Evolutionary conservation across 305 asterid genomes (phyloP).

Genomic region (Fraxinus latifolia): DNA sequence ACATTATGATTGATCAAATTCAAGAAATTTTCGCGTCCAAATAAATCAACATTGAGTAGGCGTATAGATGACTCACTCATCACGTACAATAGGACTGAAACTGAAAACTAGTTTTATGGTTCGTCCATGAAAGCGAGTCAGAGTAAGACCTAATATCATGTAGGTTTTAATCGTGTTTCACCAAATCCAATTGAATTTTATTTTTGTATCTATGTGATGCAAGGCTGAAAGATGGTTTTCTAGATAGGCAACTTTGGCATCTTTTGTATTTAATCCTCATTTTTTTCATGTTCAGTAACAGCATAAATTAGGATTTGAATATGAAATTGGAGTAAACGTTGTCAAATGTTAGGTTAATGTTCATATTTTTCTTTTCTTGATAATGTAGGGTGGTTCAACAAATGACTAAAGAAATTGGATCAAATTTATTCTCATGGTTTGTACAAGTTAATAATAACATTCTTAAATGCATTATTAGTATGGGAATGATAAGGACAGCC

Average conservation of each 20-base stretch:
- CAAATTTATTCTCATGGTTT: background rate
- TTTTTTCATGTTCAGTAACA: background rate
- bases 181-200: background rate
- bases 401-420: constrained; percentile 16
- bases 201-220: background rate
- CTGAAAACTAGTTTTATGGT: background rate
- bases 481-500: background rate
- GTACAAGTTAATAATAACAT: background rate
- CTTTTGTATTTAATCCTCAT: background rate
- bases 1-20: background rate
- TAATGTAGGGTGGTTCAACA: constrained; percentile 44
- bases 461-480: constrained; percentile 7
- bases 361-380: constrained; percentile 1
- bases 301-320: background rate
- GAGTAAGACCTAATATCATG: background rate
- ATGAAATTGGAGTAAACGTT: background rate
- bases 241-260: background rate
- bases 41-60: background rate
- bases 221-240: background rate
- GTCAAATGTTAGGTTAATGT: constrained; percentile 17
- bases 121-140: background rate
- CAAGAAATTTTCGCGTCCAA: background rate
- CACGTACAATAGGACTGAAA: background rate
- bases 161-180: background rate
- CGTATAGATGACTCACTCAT: background rate